These are phyloP conservation scores for Phytophthora multivora DNA, from an alignment of 352 stramenopile genomes.

Conservation along the genomic window DNA sequence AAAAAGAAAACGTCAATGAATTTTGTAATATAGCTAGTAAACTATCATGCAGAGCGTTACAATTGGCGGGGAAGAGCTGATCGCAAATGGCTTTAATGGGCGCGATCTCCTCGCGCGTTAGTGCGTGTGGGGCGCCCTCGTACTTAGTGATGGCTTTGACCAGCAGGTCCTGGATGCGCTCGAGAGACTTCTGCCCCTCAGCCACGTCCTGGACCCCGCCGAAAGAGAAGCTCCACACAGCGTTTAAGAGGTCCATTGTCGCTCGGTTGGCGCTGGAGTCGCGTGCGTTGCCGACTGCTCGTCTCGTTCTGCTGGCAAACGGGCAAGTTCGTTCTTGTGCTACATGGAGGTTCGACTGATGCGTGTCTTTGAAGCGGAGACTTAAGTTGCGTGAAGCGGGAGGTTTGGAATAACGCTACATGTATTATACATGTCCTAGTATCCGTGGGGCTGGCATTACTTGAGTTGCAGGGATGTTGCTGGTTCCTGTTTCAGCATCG, in stretches of 20 bases:
- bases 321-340: background rate
- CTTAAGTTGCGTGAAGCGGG: too few species aligned
- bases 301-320: slow-evolving; percentile 2
- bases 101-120: slow-evolving; percentile 60
- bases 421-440: too few species aligned
- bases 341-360: background rate
- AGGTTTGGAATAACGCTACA: too few species aligned
- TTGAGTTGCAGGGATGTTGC: too few species aligned
- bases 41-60: slow-evolving; percentile 29
- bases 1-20: background rate
- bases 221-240: slow-evolving; percentile 50
- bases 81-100: slow-evolving; percentile 74
- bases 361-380: background rate
- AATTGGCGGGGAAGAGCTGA: slow-evolving; percentile 67
- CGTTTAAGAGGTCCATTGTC: slow-evolving; percentile 54
- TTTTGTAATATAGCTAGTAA: background rate
- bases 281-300: slow-evolving; percentile 1
- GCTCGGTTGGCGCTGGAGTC: background rate
- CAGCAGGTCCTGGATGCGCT: slow-evolving; percentile 56
- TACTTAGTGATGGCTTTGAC: slow-evolving; percentile 42
- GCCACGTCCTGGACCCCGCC: slow-evolving; percentile 35
- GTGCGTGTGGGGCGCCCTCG: slow-evolving; percentile 41
- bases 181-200: slow-evolving; percentile 45
- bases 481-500: too few species aligned
- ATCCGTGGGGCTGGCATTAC: too few species aligned